Percentiles rank a stretch among this genome's conserved stretches.
Conservation (phyloP, 768 basidiomycete genomes). For the Leccinum disarticulatum region DNA sequence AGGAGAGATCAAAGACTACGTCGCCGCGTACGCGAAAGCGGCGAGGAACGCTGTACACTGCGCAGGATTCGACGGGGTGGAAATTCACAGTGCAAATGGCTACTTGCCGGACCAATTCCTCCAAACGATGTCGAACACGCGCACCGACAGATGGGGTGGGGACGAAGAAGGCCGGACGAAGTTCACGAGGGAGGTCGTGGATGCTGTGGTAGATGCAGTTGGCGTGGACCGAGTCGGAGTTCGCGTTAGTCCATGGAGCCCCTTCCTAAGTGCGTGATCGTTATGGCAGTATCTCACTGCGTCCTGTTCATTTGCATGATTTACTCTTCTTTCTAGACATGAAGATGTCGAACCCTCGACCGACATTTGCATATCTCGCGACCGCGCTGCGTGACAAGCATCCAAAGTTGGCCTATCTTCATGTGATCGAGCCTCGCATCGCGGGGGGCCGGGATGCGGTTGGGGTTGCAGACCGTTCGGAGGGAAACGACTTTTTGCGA, state of each 20-base stretch:
- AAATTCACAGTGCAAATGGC: constrained; percentile 40
- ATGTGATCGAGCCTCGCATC: neutral
- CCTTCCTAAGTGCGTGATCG: constrained; percentile 35
- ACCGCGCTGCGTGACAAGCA: neutral
- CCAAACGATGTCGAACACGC: neutral
- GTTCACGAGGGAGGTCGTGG: constrained; percentile 47
- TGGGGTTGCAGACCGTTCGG: neutral
- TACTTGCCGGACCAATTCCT: constrained; percentile 23
- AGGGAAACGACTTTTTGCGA: constrained; percentile 30
- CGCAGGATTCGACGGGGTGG: constrained; percentile 27
- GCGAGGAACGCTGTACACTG: constrained; percentile 22
- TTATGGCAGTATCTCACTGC: neutral
- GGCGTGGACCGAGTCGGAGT: constrained; percentile 54
- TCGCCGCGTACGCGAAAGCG: constrained; percentile 30
- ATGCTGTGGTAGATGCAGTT: constrained; percentile 39
- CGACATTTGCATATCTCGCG: neutral
- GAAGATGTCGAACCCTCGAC: no score
- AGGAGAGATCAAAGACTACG: constrained; percentile 32
- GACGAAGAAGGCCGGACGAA: constrained; percentile 52
- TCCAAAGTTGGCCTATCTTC: neutral
- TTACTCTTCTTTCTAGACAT: neutral
- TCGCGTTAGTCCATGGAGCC: constrained; percentile 56
- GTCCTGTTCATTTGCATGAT: neutral
- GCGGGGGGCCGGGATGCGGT: neutral
- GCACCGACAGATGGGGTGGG: neutral